Evolutionary conservation across 228 moss, liverwort and hornwort genomes (phyloP), one percentile per base, ranked within the genome.

Genomic region (Sphagnum magellanicum): DNA sequence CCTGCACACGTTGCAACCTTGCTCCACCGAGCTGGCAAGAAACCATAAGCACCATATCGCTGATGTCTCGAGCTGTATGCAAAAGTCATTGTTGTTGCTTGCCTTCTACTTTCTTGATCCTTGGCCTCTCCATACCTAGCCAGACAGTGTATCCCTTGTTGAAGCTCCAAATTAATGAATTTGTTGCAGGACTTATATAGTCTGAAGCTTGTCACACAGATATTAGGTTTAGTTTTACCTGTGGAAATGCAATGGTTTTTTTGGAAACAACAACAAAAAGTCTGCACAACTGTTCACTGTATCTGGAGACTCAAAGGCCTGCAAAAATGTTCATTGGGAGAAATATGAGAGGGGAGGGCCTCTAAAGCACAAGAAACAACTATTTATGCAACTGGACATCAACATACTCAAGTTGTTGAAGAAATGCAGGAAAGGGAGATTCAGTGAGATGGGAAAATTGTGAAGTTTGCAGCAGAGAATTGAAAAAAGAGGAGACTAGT

Each of bases 301-400:
- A 77, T 92, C 93, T 10, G 96, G 96, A 72, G 96, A 93, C 72
- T 96, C 93, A 76, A 96, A 96, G 57, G 91, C 96, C 96, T 96
- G 91, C 67, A 55, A 67, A 58, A 50, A 52, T n/a, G 32, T 32
- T 32, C 3, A 32, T 32, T 32, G 32, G 32, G 3, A 32, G 32
- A 32, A 32, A 32, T 32, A 32, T 32, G 3, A 32, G 32, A 32
- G 32, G 3, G 32, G 32, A 32, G 32, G 32, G 32, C 32, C 3
- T 32, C 32, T 32, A 32, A 32, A 32, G 32, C 32, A 32, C 32
- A 32, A 32, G 32, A 32, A 32, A 32, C 3, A 32, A 32, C 32
- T 32, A 32, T 32, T 32, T 32, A 32, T 32, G 32, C 32, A 32
- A 32, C 0, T 32, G 32, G 32, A 32, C 32, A 32, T 32, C 32